Evolutionary conservation across 768 basidiomycete species (phyloP).

Genomic region (Cystoderma amianthinum): DNA sequence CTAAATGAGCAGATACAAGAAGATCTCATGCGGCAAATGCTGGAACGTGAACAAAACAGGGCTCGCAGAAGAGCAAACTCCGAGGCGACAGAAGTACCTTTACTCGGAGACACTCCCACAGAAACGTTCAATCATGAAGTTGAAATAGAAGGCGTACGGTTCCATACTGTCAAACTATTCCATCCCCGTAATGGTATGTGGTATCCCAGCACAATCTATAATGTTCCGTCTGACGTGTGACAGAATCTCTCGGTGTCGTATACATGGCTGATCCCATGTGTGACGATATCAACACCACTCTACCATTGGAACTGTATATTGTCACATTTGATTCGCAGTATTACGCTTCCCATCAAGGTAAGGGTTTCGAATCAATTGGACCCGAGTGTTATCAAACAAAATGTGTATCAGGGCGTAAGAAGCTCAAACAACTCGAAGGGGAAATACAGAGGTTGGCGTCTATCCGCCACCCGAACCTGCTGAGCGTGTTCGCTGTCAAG

Average conservation of each 20-base stretch:
- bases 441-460: conserved; percentile 56
- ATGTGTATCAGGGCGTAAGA: conserved; percentile 54
- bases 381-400: neutral
- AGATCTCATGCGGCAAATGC: conserved; percentile 53
- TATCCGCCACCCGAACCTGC: conserved; percentile 61
- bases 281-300: conserved; percentile 47
- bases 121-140: conserved; percentile 58
- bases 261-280: conserved; percentile 74
- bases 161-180: conserved; percentile 63
- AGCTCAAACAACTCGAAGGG: conserved; percentile 56
- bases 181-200: conserved; percentile 59
- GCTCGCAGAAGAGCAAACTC: conserved; percentile 62
- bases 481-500: conserved; percentile 63
- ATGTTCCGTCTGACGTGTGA: neutral
- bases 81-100: conserved; percentile 61
- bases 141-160: conserved; percentile 49
- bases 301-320: conserved; percentile 62
- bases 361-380: neutral
- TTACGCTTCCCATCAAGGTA: conserved; percentile 36
- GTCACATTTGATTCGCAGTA: conserved; percentile 64
- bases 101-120: conserved; percentile 40
- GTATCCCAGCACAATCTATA: neutral
- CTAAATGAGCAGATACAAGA: conserved; percentile 62
- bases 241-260: conserved; percentile 58
- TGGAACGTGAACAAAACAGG: conserved; percentile 45